phyloP scores from a whole-genome alignment of 768 basidiomycete genomes.

The Boletus pseudopeckii region DNA sequence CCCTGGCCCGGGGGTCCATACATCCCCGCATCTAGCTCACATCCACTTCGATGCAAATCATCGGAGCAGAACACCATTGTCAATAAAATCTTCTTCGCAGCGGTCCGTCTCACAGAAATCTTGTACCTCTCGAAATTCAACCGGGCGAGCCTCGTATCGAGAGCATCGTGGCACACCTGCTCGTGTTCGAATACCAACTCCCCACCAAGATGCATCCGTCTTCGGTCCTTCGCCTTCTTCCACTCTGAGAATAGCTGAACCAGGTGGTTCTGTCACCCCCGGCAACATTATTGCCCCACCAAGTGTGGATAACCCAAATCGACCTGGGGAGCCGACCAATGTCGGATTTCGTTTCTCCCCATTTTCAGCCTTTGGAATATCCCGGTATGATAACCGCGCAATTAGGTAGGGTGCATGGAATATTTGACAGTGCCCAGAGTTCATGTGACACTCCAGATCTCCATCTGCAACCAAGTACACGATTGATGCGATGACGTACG shows the following conservation, averaged over 20 bases:
- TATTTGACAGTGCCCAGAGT: neutral
- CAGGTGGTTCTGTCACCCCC: neutral
- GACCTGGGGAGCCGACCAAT: constrained; percentile 4
- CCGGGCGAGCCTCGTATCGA: constrained; percentile 24
- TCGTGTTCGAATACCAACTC: constrained; percentile 9
- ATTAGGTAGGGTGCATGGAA: constrained; percentile 6
- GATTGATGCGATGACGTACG: constrained; percentile 16
- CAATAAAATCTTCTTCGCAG: constrained; percentile 16
- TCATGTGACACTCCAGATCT: constrained; percentile 7
- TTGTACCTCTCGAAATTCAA: constrained; percentile 10
- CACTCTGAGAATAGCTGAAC: neutral
- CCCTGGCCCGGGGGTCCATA: neutral
- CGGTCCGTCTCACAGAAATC: constrained; percentile 16
- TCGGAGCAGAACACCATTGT: constrained; percentile 10
- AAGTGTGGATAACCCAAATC: neutral
- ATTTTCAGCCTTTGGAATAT: constrained; percentile 10
- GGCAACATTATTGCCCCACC: constrained; percentile 5
- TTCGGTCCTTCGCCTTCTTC: neutral
- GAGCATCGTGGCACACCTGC: constrained; percentile 15
- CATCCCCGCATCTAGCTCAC: neutral
- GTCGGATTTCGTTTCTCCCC: constrained; percentile 9
- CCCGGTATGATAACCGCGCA: constrained; percentile 3
- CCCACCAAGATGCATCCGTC: neutral
- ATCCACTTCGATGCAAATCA: neutral
- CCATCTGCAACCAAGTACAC: neutral